Percentiles rank a stretch among this genome's conserved stretches.
Conservation (phyloP, 2,329 filamentous ascomycete species). For the Mycosphaerella sp. region DNA sequence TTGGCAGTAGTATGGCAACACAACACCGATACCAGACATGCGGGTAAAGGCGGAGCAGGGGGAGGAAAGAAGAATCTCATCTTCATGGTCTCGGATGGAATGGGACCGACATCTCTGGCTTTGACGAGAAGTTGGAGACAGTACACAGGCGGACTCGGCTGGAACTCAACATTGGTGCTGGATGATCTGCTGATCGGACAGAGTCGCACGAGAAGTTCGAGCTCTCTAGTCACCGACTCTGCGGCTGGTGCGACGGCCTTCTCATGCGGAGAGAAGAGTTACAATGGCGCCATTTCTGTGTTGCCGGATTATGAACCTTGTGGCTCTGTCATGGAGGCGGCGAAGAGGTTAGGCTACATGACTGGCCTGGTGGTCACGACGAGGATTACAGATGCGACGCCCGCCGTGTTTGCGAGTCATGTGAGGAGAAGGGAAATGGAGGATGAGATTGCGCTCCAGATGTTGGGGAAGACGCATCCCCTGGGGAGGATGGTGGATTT, state of each 20-base stretch:
- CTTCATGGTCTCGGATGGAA: slow-evolving; percentile 99
- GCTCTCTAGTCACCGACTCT: slow-evolving; percentile 84
- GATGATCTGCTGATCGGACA: slow-evolving; percentile 88
- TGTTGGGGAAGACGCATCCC: slow-evolving; percentile 73
- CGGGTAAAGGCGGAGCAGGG: not conserved
- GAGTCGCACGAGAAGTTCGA: slow-evolving; percentile 77
- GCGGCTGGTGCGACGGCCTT: slow-evolving; percentile 97
- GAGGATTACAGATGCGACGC: slow-evolving; percentile 89
- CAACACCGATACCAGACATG: slow-evolving; percentile 22
- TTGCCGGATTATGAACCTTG: slow-evolving; percentile 79
- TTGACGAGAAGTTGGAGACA: slow-evolving; percentile 84
- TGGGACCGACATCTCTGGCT: slow-evolving; percentile 87
- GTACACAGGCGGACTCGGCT: slow-evolving; percentile 63
- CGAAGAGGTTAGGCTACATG: slow-evolving; percentile 82
- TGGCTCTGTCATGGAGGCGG: slow-evolving; percentile 87
- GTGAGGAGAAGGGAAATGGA: slow-evolving; percentile 73
- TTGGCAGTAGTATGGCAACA: slow-evolving; percentile 76
- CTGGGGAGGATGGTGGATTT: slow-evolving; percentile 84
- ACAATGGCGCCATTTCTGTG: slow-evolving; percentile 92
- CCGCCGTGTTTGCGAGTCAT: slow-evolving; percentile 88
- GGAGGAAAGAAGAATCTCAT: slow-evolving; percentile 80
- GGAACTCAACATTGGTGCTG: slow-evolving; percentile 67
- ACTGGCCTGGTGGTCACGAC: slow-evolving; percentile 95
- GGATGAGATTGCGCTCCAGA: slow-evolving; percentile 86
- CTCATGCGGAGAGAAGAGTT: slow-evolving; percentile 85